phyloP scores from a whole-genome alignment of 1,284 basidiomycete genomes.

The Meripilus lineatus region DNA sequence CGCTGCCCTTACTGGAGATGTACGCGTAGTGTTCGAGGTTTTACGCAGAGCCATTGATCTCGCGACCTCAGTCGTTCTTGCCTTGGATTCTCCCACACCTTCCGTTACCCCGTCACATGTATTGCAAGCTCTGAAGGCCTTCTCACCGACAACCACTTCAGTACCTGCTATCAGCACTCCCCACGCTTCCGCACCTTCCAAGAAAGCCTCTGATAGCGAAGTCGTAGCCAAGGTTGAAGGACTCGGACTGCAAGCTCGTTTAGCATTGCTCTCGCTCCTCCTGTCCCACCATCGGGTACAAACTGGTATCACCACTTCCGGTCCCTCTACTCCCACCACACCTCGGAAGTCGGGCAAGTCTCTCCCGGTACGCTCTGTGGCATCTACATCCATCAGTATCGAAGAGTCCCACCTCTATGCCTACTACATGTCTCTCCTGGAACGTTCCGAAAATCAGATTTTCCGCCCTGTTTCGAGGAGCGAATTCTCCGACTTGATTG shows the following conservation, averaged over 20 bases:
- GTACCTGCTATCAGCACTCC: constrained; percentile 5
- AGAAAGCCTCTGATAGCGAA: constrained; percentile 48
- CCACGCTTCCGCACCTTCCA: constrained; percentile 16
- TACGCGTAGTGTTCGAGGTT: constrained; percentile 71
- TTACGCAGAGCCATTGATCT: constrained; percentile 72
- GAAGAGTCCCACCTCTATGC: constrained; percentile 57
- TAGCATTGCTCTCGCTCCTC: constrained; percentile 59
- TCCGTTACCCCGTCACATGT: constrained; percentile 59
- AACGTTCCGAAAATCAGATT: constrained; percentile 44
- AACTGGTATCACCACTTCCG: constrained; percentile 46
- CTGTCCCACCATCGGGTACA: constrained; percentile 60
- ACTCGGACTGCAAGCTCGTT: constrained; percentile 67
- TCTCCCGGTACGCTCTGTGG: constrained; percentile 22
- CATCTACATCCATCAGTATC: constrained; percentile 30
- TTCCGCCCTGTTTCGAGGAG: constrained; percentile 66
- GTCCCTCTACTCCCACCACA: constrained; percentile 24
- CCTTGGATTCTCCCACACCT: constrained; percentile 35
- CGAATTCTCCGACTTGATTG: constrained; percentile 69
- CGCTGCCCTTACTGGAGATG: constrained; percentile 73
- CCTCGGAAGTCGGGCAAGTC: constrained; percentile 49
- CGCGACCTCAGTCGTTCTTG: constrained; percentile 40
- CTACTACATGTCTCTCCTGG: constrained; percentile 58
- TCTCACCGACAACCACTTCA: constrained; percentile 42
- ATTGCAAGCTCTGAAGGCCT: constrained; percentile 63
- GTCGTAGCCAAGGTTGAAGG: constrained; percentile 57